These are phyloP conservation scores for Trichosporon asahii DNA, from an alignment of 1,284 basidiomycete species.

Conservation along the genomic window DNA sequence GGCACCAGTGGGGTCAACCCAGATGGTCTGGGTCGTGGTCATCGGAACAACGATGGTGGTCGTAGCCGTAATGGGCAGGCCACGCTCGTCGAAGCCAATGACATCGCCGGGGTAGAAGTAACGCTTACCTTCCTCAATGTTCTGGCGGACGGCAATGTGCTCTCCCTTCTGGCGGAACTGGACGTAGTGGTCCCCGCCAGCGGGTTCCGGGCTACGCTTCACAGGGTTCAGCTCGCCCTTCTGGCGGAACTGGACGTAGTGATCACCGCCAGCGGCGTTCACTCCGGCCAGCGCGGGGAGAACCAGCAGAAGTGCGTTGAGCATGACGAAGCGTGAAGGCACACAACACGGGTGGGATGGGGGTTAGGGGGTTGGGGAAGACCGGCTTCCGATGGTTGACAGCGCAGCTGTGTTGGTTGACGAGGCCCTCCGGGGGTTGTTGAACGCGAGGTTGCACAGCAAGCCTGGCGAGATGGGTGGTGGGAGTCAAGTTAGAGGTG, in stretches of 20 bases:
- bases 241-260: constrained; percentile 20
- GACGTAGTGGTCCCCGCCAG: constrained; percentile 23
- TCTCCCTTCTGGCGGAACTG: constrained; percentile 11
- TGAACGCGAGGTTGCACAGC: constrained; percentile 18
- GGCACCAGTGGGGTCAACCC: constrained; percentile 37
- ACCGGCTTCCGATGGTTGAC: constrained; percentile 21
- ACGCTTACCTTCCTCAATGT: constrained; percentile 8
- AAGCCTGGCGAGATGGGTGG: constrained; percentile 13
- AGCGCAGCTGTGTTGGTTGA: constrained; percentile 16
- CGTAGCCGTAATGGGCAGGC: constrained; percentile 47
- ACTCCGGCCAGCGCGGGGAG: constrained; percentile 22
- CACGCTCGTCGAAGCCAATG: constrained; percentile 35
- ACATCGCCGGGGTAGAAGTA: constrained; percentile 5
- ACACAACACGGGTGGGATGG: constrained; percentile 11
- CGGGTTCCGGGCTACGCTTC: constrained; percentile 12
- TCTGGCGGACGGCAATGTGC: background rate
- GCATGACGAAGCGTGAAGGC: constrained; percentile 11
- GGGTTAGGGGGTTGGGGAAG: constrained; percentile 13
- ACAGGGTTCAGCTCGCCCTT: background rate
- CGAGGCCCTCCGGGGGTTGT: background rate
- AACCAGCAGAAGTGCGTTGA: constrained; percentile 16
- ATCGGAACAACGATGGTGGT: constrained; percentile 44
- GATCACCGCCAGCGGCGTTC: constrained; percentile 20
- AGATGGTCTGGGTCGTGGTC: constrained; percentile 44
- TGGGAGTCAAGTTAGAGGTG: constrained; percentile 3